Evolutionary conservation across 257 asterid species (phyloP), one percentile per base, ranked within the genome.

Genomic region (Agastache rugosa): DNA sequence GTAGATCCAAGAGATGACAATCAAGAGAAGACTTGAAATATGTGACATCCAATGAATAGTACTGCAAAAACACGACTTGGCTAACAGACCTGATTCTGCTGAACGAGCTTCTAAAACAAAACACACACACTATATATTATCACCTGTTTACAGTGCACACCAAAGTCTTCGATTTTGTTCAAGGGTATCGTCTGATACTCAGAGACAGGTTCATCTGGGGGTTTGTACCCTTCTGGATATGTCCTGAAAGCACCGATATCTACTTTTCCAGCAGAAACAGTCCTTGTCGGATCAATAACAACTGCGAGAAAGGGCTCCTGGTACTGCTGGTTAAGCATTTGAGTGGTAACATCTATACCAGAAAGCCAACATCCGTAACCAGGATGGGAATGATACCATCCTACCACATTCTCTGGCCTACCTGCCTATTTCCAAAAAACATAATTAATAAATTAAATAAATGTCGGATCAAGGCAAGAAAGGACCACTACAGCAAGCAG

Each of bases 291-390:
- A 78, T 95, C 99, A 80, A 95, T 95, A 75, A 95, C 99, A 81
- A 95, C 99, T 1, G 99, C 99, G 53, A 95, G 84, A 80, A 95
- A 95, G 56, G 98, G 99, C 83, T 95, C 99, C 79, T 95, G 97
- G 81, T 34, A 95, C 59, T 90, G 96, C 85, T 95, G 99, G 78
- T 95, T 95, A 73, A 92, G 97, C 98, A 95, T 88, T 78, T 95
- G 98, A 1, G 99, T 95, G 16, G 98, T 83, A 58, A 95, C 99
- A 76, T 95, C 99, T 54, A 94, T 94, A 44, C 99, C 98, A 63
- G 98, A 94, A 63, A 94, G 99, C 99, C 99, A 94, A 80, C 99
- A 95, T 53, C 99, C 98, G 78, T 95, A 95, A 77, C 98, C 99
- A 77, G 99, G 99, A 84, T 95, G 99, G 9, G 99, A 95, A 73